These are phyloP conservation scores for Phytophthora capsici DNA, from an alignment of 352 stramenopile genomes.

Conservation along the genomic window DNA sequence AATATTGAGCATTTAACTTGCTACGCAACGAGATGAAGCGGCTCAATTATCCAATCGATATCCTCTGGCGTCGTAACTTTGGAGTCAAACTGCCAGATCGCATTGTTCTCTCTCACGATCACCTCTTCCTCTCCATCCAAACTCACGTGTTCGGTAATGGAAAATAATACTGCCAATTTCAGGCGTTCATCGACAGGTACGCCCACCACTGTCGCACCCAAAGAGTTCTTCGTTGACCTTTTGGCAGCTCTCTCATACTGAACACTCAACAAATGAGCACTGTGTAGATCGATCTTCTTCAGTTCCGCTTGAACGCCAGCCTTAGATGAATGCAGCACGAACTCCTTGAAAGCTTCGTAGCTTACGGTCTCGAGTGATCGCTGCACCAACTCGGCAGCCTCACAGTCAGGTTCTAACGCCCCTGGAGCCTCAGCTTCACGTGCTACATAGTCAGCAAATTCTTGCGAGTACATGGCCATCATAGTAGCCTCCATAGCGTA, in stretches of 20 bases:
- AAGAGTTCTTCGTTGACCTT: slow-evolving; percentile 23
- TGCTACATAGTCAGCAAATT: slow-evolving; percentile 33
- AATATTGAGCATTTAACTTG: too few species aligned
- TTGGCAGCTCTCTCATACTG: slow-evolving; percentile 21
- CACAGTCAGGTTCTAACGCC: slow-evolving; percentile 25
- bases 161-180: slow-evolving; percentile 34
- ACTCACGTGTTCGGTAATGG: slow-evolving; percentile 35
- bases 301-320: slow-evolving; percentile 22
- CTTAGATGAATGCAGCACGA: slow-evolving; percentile 15
- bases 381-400: slow-evolving; percentile 26
- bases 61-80: slow-evolving; percentile 32
- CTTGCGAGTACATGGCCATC: slow-evolving; percentile 38
- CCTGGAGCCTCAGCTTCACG: slow-evolving; percentile 20
- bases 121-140: slow-evolving; percentile 14
- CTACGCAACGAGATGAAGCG: slow-evolving; percentile 34
- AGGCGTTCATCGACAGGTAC: slow-evolving; percentile 32
- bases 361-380: slow-evolving; percentile 29
- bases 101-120: slow-evolving; percentile 18
- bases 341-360: slow-evolving; percentile 36
- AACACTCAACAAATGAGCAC: slow-evolving; percentile 30
- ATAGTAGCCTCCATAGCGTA: slow-evolving; percentile 32
- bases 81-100: slow-evolving; percentile 42
- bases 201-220: slow-evolving; percentile 19
- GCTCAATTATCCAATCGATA: slow-evolving; percentile 40
- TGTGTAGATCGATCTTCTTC: slow-evolving; percentile 35